Conservation (phyloP, 306 rosid genomes). For the Cicer cuneatum region DNA sequence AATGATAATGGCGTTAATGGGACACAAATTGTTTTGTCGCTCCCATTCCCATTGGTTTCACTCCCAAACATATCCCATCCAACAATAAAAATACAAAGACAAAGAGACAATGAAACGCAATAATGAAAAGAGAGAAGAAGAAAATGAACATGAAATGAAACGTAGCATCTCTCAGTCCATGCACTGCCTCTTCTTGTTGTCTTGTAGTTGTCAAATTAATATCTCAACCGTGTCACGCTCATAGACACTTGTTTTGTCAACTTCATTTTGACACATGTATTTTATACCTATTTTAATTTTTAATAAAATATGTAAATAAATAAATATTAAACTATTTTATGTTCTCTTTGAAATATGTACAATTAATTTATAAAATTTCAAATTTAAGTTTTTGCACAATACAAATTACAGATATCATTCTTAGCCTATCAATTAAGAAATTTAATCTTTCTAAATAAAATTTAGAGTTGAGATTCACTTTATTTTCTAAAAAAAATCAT, state of each 20-base stretch:
- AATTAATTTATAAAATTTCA: too few relatives aligned
- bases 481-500: too few relatives aligned
- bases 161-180: conserved; percentile 48
- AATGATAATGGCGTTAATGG: conserved; percentile 36
- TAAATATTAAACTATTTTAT: too few relatives aligned
- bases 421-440: too few relatives aligned
- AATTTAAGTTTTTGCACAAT: too few relatives aligned
- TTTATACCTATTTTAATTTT: neutral
- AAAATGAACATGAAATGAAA: conserved; percentile 11
- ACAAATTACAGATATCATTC: too few relatives aligned
- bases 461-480: too few relatives aligned
- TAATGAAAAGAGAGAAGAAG: neutral
- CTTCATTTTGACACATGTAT: neutral
- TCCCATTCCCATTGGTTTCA: conserved; percentile 35
- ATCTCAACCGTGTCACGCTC: conserved; percentile 31
- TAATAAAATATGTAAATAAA: neutral
- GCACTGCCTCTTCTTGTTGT: conserved; percentile 40
- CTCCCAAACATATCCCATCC: conserved; percentile 47
- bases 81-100: conserved; percentile 45
- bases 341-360: too few relatives aligned
- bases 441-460: too few relatives aligned
- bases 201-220: conserved; percentile 56
- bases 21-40: conserved; percentile 49
- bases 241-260: neutral
- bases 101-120: conserved; percentile 1